phyloP scores from a whole-genome alignment of 2,329 filamentous ascomycete species.

The Intubia oerlemansii region DNA sequence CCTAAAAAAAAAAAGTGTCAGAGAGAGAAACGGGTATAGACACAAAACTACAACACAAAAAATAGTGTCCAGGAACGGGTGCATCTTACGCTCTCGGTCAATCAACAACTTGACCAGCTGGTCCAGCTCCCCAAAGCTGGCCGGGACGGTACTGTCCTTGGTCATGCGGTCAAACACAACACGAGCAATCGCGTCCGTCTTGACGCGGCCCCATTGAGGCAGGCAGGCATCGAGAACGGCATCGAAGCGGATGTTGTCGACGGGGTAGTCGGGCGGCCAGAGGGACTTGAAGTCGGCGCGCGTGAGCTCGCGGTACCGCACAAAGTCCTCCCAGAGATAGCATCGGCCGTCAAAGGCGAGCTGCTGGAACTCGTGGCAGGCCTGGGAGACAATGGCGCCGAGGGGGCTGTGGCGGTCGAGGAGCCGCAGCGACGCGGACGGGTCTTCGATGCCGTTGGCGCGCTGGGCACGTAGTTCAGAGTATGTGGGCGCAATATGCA shows the following conservation, averaged over 20 bases:
- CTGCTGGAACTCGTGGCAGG: constrained; percentile 58
- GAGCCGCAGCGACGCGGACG: constrained; percentile 29
- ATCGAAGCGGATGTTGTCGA: constrained; percentile 31
- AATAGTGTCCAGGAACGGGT: too few species aligned
- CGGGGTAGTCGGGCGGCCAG: constrained; percentile 20
- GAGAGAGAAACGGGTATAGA: constrained; percentile 8
- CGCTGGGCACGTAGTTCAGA: constrained; percentile 35
- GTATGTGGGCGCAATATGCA: constrained; percentile 38
- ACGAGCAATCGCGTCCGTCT: constrained; percentile 1
- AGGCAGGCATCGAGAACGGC: constrained; percentile 23
- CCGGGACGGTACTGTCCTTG: constrained; percentile 2
- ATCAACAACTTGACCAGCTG: constrained; percentile 5
- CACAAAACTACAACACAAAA: constrained; percentile 1
- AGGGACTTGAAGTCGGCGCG: constrained; percentile 39
- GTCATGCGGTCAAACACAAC: constrained; percentile 5
- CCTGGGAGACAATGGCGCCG: constrained; percentile 58
- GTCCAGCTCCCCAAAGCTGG: constrained; percentile 7
- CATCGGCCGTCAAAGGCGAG: constrained; percentile 62
- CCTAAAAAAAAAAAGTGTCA: constrained; percentile 2
- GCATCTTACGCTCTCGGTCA: constrained; percentile 5
- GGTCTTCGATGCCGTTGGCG: constrained; percentile 24
- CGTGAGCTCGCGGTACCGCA: constrained; percentile 60
- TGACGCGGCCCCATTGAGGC: constrained; percentile 22
- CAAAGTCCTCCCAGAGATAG: constrained; percentile 64
- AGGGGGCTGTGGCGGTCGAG: constrained; percentile 58